These are phyloP conservation scores for Tuber aestivum DNA, from an alignment of 495 filamentous ascomycete species.

Conservation along the genomic window DNA sequence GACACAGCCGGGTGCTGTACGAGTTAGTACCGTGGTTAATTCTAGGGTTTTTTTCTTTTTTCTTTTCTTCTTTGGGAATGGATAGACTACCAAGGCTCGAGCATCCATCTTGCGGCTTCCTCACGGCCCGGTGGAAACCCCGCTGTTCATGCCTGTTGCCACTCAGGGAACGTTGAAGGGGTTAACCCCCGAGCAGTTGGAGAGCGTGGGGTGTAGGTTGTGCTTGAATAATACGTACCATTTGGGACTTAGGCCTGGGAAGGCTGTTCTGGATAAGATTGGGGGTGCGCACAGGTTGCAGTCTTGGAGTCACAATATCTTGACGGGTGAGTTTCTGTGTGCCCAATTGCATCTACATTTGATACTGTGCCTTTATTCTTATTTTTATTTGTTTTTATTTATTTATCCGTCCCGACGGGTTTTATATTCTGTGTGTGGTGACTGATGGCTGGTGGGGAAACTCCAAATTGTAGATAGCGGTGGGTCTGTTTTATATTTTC, in stretches of 20 bases:
- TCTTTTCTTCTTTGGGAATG: not conserved
- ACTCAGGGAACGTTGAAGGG: constrained; percentile 97
- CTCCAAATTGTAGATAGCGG: constrained; percentile 63
- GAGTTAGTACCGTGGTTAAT: not conserved
- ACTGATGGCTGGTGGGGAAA: constrained; percentile 24
- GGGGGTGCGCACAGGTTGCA: constrained; percentile 92
- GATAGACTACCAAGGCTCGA: constrained; percentile 85
- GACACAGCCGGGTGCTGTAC: not conserved
- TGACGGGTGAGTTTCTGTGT: constrained; percentile 52
- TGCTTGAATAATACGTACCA: constrained; percentile 98
- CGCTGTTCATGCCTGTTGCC: constrained; percentile 96
- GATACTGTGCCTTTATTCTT: not conserved
- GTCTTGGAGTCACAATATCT: constrained; percentile 88
- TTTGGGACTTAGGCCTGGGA: constrained; percentile 87
- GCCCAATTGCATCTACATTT: not conserved
- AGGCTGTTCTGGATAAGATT: constrained; percentile 74
- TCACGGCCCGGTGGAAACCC: constrained; percentile 82
- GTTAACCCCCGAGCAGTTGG: constrained; percentile 84
- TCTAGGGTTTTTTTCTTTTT: constrained; percentile 1
- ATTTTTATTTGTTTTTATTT: constrained; percentile 3
- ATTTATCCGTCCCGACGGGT: not conserved
- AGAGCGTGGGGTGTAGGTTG: constrained; percentile 77
- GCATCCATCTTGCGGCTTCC: constrained; percentile 85
- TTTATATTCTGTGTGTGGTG: not conserved
- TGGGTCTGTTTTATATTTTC: constrained; percentile 59